Percentiles rank a stretch among this genome's conserved stretches.
Evolutionary conservation across 768 basidiomycete genomes (phyloP).

Genomic region (Suillus variegatus): DNA sequence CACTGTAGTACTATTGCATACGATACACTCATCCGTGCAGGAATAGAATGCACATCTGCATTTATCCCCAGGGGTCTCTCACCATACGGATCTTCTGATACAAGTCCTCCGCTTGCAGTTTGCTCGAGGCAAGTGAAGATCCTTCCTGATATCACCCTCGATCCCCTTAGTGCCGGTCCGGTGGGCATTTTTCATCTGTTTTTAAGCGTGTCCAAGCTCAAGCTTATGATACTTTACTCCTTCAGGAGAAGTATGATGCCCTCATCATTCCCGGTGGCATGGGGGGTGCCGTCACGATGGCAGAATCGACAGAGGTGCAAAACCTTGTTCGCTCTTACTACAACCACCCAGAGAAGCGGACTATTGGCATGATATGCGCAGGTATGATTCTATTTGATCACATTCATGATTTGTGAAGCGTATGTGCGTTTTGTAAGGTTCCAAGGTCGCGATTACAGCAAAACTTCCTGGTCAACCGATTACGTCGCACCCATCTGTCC

Average conservation of each 20-base stretch:
- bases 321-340: constrained; percentile 57
- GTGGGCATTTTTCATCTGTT: constrained; percentile 33
- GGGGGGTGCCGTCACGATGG: constrained; percentile 74
- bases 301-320: constrained; percentile 59
- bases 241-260: constrained; percentile 64
- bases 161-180: constrained; percentile 45
- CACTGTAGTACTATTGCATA: constrained; percentile 69
- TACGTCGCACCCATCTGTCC: constrained; percentile 80
- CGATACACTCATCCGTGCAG: constrained; percentile 80
- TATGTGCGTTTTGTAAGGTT: constrained; percentile 44
- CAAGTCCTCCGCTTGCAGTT: constrained; percentile 50
- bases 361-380: constrained; percentile 87
- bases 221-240: neutral
- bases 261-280: constrained; percentile 79
- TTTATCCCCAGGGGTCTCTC: constrained; percentile 46
- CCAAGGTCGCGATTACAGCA: constrained; percentile 64
- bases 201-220: neutral
- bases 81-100: constrained; percentile 24
- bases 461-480: constrained; percentile 61
- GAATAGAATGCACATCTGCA: constrained; percentile 65
- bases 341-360: constrained; percentile 22
- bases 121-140: constrained; percentile 77
- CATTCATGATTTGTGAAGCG: neutral
- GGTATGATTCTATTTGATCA: constrained; percentile 38
- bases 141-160: constrained; percentile 61